Percentiles rank a stretch among this genome's conserved stretches.
phyloP scores from a whole-genome alignment of 768 basidiomycete species.

The Scleroderma bovista region DNA sequence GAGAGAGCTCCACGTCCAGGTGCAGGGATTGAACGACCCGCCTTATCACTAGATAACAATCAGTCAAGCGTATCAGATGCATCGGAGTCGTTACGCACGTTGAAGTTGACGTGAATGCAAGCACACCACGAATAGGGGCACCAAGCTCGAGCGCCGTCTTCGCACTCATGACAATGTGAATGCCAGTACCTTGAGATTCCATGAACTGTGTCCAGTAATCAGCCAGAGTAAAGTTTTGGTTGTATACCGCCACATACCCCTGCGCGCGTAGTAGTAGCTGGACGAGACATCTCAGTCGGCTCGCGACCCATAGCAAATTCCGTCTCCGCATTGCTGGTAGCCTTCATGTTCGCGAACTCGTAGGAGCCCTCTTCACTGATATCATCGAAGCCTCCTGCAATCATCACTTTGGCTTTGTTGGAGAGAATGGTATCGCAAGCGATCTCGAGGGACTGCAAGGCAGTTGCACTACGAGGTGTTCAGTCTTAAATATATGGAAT shows the following conservation, averaged over 20 bases:
- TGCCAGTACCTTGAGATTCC: slow-evolving; percentile 96
- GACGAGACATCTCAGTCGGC: slow-evolving; percentile 98
- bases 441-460: slow-evolving; percentile 95
- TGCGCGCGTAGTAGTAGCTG: slow-evolving; percentile 91
- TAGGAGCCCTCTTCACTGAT: slow-evolving; percentile 97
- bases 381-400: slow-evolving; percentile 98
- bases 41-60: slow-evolving; percentile 73
- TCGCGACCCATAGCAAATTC: slow-evolving; percentile 99
- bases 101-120: slow-evolving; percentile 95
- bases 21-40: slow-evolving; percentile 95
- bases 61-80: not conserved
- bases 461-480: slow-evolving; percentile 67
- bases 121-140: slow-evolving; percentile 85
- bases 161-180: slow-evolving; percentile 96
- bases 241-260: slow-evolving; percentile 51
- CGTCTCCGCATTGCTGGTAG: slow-evolving; percentile 93
- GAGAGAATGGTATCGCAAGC: slow-evolving; percentile 93
- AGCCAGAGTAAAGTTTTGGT: slow-evolving; percentile 1
- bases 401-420: slow-evolving; percentile 98
- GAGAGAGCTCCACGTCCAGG: slow-evolving; percentile 91
- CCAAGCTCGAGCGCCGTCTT: slow-evolving; percentile 94
- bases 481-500: not conserved
- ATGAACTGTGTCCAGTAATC: slow-evolving; percentile 57
- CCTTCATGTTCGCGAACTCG: slow-evolving; percentile 99
- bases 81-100: slow-evolving; percentile 51